These are phyloP conservation scores for Pseudohyphozyma bogoriensis DNA, from an alignment of 768 basidiomycete genomes.

Conservation along the genomic window DNA sequence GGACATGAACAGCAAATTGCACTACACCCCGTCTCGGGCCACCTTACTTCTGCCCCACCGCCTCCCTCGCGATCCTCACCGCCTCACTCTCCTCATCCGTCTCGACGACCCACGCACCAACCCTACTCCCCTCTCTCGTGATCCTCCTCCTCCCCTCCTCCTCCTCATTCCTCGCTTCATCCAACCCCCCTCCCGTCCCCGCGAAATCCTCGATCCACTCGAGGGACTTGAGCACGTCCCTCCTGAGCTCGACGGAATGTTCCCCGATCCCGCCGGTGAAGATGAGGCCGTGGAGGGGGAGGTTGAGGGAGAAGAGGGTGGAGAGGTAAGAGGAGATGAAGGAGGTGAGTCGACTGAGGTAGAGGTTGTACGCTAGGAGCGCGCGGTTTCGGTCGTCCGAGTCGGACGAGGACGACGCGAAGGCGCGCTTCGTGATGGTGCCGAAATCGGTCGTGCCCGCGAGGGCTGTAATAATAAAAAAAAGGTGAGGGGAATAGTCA, in stretches of 20 bases:
- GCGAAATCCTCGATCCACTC: constrained; percentile 54
- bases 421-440: constrained; percentile 42
- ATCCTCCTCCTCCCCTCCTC: constrained; percentile 34
- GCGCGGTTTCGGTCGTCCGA: constrained; percentile 34
- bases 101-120: constrained; percentile 39
- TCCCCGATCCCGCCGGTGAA: constrained; percentile 88
- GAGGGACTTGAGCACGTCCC: constrained; percentile 49
- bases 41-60: not conserved
- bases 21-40: no score
- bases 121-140: constrained; percentile 33
- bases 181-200: constrained; percentile 42
- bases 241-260: constrained; percentile 52
- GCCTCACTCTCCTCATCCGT: constrained; percentile 40
- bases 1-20: no score
- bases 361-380: constrained; percentile 62
- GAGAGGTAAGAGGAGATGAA: constrained; percentile 23
- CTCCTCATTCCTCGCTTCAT: constrained; percentile 43
- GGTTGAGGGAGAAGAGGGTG: constrained; percentile 18
- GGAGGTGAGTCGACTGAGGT: constrained; percentile 25
- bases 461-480: constrained; percentile 21
- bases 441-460: constrained; percentile 52
- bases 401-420: constrained; percentile 41
- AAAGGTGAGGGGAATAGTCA: no score
- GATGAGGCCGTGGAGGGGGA: constrained; percentile 59
- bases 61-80: constrained; percentile 22